These are phyloP conservation scores for Candida rishiriensis DNA, from an alignment of 805 yeast genomes.

Conservation along the genomic window DNA sequence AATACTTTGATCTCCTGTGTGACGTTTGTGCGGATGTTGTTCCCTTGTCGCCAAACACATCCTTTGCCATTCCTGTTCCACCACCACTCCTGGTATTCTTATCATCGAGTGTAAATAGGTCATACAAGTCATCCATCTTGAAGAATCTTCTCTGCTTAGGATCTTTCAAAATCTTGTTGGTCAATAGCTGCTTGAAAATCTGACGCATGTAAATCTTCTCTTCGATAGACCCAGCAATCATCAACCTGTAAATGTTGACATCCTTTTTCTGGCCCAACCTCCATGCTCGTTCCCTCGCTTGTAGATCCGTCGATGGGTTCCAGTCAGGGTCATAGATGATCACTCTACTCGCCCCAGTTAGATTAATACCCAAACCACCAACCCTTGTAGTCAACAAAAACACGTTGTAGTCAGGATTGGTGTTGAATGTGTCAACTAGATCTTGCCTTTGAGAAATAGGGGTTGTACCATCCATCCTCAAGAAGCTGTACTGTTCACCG, in stretches of 20 bases:
- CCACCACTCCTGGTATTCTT: constrained; percentile 62
- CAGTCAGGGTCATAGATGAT: constrained; percentile 96
- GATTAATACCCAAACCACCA: constrained; percentile 91
- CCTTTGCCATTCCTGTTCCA: constrained; percentile 47
- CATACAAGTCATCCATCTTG: constrained; percentile 88
- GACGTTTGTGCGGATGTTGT: constrained; percentile 31
- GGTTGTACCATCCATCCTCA: constrained; percentile 95
- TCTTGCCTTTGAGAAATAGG: constrained; percentile 71
- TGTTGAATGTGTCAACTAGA: constrained; percentile 78
- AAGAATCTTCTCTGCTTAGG: constrained; percentile 93
- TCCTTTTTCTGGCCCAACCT: constrained; percentile 91
- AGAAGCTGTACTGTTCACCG: constrained; percentile 36
- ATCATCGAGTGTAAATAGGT: constrained; percentile 80
- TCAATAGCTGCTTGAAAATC: constrained; percentile 88
- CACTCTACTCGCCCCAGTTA: constrained; percentile 93
- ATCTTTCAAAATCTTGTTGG: constrained; percentile 90
- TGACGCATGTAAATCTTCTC: constrained; percentile 96
- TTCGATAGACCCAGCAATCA: constrained; percentile 94
- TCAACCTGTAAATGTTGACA: constrained; percentile 83
- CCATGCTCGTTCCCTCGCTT: constrained; percentile 97
- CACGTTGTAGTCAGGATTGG: constrained; percentile 49
- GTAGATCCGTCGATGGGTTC: constrained; percentile 97
- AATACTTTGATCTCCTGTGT: constrained; percentile 31
- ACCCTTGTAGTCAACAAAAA: constrained; percentile 90
- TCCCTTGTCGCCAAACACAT: constrained; percentile 50